Percentiles rank a stretch among this genome's conserved stretches.
Evolutionary conservation across 176 grass and related monocot species (phyloP).

Genomic region (Musa beccarii): DNA sequence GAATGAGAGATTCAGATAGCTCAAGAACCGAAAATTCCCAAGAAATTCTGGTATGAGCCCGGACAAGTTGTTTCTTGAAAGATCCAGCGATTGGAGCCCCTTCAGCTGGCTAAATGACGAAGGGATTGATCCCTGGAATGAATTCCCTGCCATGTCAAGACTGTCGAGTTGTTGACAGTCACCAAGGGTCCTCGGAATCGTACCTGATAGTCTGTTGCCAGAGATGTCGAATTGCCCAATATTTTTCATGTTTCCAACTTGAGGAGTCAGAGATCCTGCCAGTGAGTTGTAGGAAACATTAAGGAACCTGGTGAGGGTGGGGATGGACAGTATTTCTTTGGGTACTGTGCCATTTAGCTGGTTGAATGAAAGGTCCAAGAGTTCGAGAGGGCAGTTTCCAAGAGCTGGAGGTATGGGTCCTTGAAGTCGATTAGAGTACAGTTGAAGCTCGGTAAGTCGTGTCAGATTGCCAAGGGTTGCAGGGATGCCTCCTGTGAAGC

Average conservation of each 20-base stretch:
- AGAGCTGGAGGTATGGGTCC: background rate
- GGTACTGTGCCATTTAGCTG: background rate
- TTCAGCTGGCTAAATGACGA: slow-evolving; percentile 31
- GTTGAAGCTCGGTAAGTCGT: background rate
- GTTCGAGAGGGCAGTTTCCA: background rate
- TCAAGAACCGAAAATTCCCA: background rate
- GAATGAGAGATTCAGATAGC: slow-evolving; percentile 45
- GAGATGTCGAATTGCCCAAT: slow-evolving; percentile 38
- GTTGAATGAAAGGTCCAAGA: slow-evolving; percentile 14
- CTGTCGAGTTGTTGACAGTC: slow-evolving; percentile 27
- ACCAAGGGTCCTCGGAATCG: slow-evolving; percentile 29
- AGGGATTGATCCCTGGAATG: slow-evolving; percentile 35
- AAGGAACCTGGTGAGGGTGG: slow-evolving; percentile 1
- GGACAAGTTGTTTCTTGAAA: slow-evolving; percentile 26
- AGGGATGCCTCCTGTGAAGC: background rate
- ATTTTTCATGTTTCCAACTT: slow-evolving; percentile 22
- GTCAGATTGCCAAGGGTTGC: background rate
- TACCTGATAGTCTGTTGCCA: background rate
- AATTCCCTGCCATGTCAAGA: slow-evolving; percentile 22
- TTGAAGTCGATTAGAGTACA: background rate
- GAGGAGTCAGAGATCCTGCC: slow-evolving; percentile 18
- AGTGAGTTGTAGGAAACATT: slow-evolving; percentile 10
- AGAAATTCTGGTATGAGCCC: background rate
- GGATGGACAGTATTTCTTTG: background rate
- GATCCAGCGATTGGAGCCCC: slow-evolving; percentile 4